phyloP scores from a whole-genome alignment of 1,284 basidiomycete species.

The Ceratobasidium sp. region DNA sequence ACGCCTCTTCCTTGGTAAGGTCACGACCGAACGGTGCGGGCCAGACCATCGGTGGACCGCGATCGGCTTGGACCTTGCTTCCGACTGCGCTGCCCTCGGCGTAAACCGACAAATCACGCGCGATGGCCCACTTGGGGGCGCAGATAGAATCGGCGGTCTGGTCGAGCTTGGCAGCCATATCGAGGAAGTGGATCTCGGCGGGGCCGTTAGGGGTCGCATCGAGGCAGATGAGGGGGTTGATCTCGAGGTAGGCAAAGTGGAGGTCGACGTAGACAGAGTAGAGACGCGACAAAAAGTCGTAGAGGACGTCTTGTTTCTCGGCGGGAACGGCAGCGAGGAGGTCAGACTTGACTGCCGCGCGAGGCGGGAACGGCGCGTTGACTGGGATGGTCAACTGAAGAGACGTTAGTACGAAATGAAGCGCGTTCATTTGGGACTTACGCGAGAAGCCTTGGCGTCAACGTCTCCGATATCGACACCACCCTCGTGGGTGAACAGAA shows the following conservation, averaged over 20 bases:
- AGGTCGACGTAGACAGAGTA: slow-evolving; percentile 98
- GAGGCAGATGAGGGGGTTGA: slow-evolving; percentile 97
- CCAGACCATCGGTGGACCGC: slow-evolving; percentile 97
- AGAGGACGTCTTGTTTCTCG: slow-evolving; percentile 85
- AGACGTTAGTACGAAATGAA: background rate
- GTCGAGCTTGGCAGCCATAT: slow-evolving; percentile 99
- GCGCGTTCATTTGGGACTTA: background rate
- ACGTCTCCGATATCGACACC: slow-evolving; percentile 99
- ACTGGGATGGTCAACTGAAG: slow-evolving; percentile 90
- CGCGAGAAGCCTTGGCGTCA: slow-evolving; percentile 83
- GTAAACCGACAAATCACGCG: slow-evolving; percentile 86
- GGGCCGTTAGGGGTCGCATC: slow-evolving; percentile 79
- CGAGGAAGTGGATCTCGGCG: slow-evolving; percentile 93
- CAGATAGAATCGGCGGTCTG: slow-evolving; percentile 98
- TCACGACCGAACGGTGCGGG: slow-evolving; percentile 98
- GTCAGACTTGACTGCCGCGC: slow-evolving; percentile 75
- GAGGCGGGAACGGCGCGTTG: slow-evolving; percentile 78
- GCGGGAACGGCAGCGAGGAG: slow-evolving; percentile 82
- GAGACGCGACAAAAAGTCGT: slow-evolving; percentile 94
- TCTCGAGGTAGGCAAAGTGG: slow-evolving; percentile 99
- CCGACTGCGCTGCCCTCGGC: slow-evolving; percentile 57
- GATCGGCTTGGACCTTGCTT: slow-evolving; percentile 78
- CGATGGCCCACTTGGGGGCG: slow-evolving; percentile 98
- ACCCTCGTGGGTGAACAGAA: slow-evolving; percentile 99
- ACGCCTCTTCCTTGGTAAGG: slow-evolving; percentile 98